Percentiles rank a stretch among this genome's conserved stretches.
Conservation (phyloP, 2,329 filamentous ascomycete species). For the Lasiodiplodia sp. region DNA sequence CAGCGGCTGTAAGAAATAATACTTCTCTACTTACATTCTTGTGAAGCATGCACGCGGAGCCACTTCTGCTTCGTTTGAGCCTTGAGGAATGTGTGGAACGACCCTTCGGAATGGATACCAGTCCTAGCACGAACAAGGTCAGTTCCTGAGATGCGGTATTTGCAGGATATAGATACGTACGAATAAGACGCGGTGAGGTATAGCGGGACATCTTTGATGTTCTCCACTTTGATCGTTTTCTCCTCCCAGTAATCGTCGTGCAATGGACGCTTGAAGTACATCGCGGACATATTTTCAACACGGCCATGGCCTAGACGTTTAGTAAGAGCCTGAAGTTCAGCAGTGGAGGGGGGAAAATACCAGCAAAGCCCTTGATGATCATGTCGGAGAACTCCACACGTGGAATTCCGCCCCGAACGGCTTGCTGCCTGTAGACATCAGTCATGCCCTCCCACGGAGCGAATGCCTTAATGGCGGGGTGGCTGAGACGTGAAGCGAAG, state of each 20-base stretch:
- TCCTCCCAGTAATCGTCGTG: constrained; percentile 31
- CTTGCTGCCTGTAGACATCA: constrained; percentile 33
- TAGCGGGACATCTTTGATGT: constrained; percentile 33
- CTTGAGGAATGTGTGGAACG: constrained; percentile 31
- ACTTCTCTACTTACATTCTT: constrained; percentile 1
- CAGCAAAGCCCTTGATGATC: constrained; percentile 24
- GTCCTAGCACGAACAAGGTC: constrained; percentile 1
- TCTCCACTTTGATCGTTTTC: constrained; percentile 31
- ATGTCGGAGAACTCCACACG: constrained; percentile 26
- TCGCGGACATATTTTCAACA: constrained; percentile 31
- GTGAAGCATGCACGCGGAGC: constrained; percentile 31
- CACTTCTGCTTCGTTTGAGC: constrained; percentile 34
- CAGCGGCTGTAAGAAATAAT: not conserved
- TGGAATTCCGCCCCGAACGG: constrained; percentile 33
- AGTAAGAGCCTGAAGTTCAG: not conserved
- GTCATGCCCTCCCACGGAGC: constrained; percentile 25
- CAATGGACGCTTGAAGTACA: constrained; percentile 28
- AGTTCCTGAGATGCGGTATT: not conserved
- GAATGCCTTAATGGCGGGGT: constrained; percentile 24
- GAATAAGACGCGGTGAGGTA: constrained; percentile 34
- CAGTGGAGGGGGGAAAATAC: not conserved
- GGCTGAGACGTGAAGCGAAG: constrained; percentile 24
- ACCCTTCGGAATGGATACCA: constrained; percentile 33
- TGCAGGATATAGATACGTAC: not conserved
- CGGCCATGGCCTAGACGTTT: constrained; percentile 28